These are phyloP conservation scores for Scleromitrula shiraiana DNA, from an alignment of 2,329 filamentous ascomycete genomes.

Conservation along the genomic window DNA sequence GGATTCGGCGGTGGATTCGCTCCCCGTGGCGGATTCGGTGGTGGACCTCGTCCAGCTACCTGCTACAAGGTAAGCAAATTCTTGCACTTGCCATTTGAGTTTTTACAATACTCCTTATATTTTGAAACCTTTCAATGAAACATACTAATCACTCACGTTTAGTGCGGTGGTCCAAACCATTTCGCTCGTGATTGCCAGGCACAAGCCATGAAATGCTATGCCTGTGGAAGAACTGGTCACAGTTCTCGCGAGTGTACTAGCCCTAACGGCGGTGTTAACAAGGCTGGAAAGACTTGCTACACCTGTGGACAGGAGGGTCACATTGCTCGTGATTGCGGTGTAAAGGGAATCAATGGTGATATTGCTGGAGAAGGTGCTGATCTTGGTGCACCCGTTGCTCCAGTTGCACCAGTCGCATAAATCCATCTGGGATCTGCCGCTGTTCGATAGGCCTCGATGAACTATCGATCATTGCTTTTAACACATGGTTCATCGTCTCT, in stretches of 20 bases:
- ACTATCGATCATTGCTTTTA: conserved; percentile 23
- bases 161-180: conserved; percentile 81
- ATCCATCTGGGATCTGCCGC: conserved; percentile 19
- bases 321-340: conserved; percentile 72
- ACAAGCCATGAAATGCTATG: conserved; percentile 74
- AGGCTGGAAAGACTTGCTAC: conserved; percentile 97
- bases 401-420: conserved; percentile 36
- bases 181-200: conserved; percentile 79
- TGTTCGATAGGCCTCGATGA: conserved; percentile 28
- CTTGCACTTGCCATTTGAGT: neutral
- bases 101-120: no score
- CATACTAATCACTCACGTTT: conserved; percentile 1
- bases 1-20: conserved; percentile 55
- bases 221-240: conserved; percentile 59
- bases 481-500: conserved; percentile 25
- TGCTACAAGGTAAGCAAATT: conserved; percentile 49
- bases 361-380: conserved; percentile 28
- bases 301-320: conserved; percentile 92
- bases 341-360: conserved; percentile 53
- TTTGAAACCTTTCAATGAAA: neutral
- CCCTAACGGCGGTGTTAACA: conserved; percentile 88
- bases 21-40: conserved; percentile 67
- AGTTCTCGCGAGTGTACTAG: conserved; percentile 34
- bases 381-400: conserved; percentile 31
- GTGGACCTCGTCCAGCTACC: conserved; percentile 59